Conservation (phyloP, 441 rosid species). For the Melastoma candidum region DNA sequence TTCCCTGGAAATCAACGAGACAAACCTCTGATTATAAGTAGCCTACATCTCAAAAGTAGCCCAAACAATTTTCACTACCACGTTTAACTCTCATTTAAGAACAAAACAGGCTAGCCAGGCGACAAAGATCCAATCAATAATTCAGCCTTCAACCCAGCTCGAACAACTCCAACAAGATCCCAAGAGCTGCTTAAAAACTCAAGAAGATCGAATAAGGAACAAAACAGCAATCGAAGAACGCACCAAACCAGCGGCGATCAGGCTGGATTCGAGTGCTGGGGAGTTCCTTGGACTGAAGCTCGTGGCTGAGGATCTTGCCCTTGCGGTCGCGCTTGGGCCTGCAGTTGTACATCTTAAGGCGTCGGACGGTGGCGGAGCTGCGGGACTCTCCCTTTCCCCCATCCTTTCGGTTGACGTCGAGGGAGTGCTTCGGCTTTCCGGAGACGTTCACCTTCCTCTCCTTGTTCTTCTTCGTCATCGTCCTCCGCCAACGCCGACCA, state of each 20-base stretch:
- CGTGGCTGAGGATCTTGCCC: constrained; percentile 58
- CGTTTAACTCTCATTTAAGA: not conserved
- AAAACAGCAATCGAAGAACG: constrained; percentile 11
- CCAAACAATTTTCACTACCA: not conserved
- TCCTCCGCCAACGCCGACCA: constrained; percentile 11
- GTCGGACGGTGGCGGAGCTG: constrained; percentile 71
- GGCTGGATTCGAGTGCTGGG: constrained; percentile 78
- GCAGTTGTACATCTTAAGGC: constrained; percentile 69
- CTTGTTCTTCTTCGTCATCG: constrained; percentile 38
- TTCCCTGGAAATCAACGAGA: constrained; percentile 34
- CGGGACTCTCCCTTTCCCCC: constrained; percentile 35
- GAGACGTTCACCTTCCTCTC: constrained; percentile 61
- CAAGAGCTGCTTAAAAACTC: too few species aligned
- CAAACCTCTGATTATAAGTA: not conserved
- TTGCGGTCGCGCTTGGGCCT: constrained; percentile 43
- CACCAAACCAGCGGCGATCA: constrained; percentile 90
- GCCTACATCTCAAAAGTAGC: not conserved
- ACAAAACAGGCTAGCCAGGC: not conserved
- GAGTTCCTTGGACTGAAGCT: constrained; percentile 61
- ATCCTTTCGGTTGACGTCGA: constrained; percentile 65
- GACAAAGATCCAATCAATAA: not conserved
- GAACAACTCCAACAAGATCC: too few species aligned
- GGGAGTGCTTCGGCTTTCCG: constrained; percentile 85
- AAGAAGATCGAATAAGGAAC: not conserved
- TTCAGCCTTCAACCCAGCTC: too few species aligned